A percentile compares a stretch with the other conserved stretches of the same genome.
phyloP scores from a whole-genome alignment of 2,329 filamentous ascomycete species.

The Trichophyton verrucosum region DNA sequence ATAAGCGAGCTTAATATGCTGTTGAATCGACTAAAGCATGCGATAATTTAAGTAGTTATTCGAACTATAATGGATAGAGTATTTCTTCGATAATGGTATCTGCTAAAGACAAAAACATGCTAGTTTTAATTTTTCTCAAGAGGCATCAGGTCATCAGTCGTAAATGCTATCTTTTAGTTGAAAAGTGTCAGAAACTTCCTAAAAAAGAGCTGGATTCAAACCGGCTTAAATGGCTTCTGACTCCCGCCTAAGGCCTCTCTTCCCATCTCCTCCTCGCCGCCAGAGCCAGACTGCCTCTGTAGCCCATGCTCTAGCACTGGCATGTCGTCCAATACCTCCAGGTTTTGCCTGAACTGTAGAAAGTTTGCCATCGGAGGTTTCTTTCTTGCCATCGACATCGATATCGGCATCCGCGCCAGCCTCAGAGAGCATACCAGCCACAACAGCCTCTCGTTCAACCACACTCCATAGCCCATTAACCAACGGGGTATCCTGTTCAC shows the following conservation, averaged over 20 bases:
- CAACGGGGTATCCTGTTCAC: constrained; percentile 48
- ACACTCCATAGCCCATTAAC: constrained; percentile 73
- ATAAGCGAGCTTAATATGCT: neutral
- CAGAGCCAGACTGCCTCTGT: constrained; percentile 84
- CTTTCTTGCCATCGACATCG: constrained; percentile 15
- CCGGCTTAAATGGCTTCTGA: constrained; percentile 9
- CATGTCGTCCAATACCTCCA: constrained; percentile 44
- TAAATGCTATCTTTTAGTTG: neutral
- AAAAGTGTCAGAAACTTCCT: neutral
- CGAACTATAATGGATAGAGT: no score
- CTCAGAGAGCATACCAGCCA: constrained; percentile 66
- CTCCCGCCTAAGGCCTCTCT: constrained; percentile 29
- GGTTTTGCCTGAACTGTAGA: neutral
- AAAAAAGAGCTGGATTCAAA: neutral
- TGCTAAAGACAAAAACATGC: neutral
- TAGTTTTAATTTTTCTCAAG: neutral
- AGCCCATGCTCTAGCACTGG: constrained; percentile 71
- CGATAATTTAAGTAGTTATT: neutral
- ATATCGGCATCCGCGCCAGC: constrained; percentile 50
- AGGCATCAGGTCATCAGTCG: neutral
- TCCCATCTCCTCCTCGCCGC: constrained; percentile 52
- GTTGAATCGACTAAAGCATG: no score
- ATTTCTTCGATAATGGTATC: neutral
- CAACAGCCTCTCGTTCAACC: constrained; percentile 60
- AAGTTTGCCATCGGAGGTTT: neutral